phyloP scores from a whole-genome alignment of 1,284 basidiomycete species.

The Heterobasidion parviporum region DNA sequence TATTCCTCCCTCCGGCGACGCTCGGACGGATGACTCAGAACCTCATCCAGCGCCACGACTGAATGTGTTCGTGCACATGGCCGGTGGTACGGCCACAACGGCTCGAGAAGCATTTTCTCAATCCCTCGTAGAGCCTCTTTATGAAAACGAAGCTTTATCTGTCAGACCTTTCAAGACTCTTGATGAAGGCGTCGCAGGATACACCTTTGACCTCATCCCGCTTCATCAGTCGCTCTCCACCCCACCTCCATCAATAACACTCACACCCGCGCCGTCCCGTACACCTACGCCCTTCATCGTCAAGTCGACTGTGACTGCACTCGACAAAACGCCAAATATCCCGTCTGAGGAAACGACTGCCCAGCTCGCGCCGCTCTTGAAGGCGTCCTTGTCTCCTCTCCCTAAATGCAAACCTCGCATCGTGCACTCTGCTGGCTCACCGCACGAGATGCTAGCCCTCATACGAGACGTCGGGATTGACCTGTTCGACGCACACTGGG shows the following conservation, averaged over 20 bases:
- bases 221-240: slow-evolving; percentile 28
- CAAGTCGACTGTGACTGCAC: neutral
- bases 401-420: slow-evolving; percentile 52
- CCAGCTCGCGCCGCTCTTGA: slow-evolving; percentile 32
- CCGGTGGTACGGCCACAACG: slow-evolving; percentile 42
- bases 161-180: slow-evolving; percentile 44
- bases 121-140: slow-evolving; percentile 47
- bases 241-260: neutral
- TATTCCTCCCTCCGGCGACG: slow-evolving; percentile 4
- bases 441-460: slow-evolving; percentile 66
- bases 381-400: slow-evolving; percentile 48
- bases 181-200: slow-evolving; percentile 62
- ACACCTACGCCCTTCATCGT: neutral
- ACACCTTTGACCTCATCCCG: slow-evolving; percentile 58
- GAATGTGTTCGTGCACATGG: slow-evolving; percentile 60
- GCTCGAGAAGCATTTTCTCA: slow-evolving; percentile 60
- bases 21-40: neutral
- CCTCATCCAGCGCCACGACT: slow-evolving; percentile 14
- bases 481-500: slow-evolving; percentile 67
- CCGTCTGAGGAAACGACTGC: slow-evolving; percentile 8
- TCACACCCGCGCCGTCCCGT: slow-evolving; percentile 1
- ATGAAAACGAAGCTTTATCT: slow-evolving; percentile 44
- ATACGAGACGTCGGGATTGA: slow-evolving; percentile 62
- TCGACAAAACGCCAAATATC: slow-evolving; percentile 6
- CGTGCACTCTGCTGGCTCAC: slow-evolving; percentile 47